Conservation (phyloP, 23 red algal species). For the Porphyridium purpureum region DNA sequence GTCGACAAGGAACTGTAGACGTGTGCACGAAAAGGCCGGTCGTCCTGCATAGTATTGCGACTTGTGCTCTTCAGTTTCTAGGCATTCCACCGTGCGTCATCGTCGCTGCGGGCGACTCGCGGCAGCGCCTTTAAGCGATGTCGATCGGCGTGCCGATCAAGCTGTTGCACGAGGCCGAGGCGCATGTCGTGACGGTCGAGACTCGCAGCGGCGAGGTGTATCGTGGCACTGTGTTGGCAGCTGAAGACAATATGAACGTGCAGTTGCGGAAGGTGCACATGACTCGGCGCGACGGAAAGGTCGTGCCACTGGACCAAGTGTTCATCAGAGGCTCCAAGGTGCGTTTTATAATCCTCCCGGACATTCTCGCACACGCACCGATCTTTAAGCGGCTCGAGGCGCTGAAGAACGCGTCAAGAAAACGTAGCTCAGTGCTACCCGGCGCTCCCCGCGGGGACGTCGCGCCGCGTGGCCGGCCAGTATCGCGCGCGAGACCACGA, state of each 20-base stretch:
- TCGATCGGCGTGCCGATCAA: conserved; percentile 78
- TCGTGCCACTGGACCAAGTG: conserved; percentile 39
- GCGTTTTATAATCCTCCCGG: conserved; percentile 68
- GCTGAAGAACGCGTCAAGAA: conserved; percentile 37
- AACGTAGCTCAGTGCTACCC: too few species aligned
- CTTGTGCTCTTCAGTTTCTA: too few species aligned
- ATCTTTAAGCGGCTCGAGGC: conserved; percentile 80
- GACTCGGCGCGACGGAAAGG: conserved; percentile 61
- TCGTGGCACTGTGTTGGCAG: conserved; percentile 46
- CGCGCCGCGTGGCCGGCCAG: too few species aligned
- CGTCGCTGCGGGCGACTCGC: too few species aligned
- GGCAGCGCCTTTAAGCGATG: too few species aligned
- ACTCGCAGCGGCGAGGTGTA: conserved; percentile 58
- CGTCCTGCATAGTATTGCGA: too few species aligned
- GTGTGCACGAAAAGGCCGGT: too few species aligned
- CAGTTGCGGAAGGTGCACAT: conserved; percentile 37
- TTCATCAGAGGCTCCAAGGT: conserved; percentile 79
- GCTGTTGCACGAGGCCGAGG: conserved; percentile 63
- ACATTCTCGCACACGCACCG: conserved; percentile 67
- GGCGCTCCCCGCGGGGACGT: too few species aligned
- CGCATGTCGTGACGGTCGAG: conserved; percentile 82
- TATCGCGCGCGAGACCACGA: too few species aligned
- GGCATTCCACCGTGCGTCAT: too few species aligned
- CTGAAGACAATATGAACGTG: conserved; percentile 88
- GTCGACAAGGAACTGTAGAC: too few species aligned